Base-by-base conservation (phyloP, 1,139 yeast species). In the Candida tunisiensis region DNA sequence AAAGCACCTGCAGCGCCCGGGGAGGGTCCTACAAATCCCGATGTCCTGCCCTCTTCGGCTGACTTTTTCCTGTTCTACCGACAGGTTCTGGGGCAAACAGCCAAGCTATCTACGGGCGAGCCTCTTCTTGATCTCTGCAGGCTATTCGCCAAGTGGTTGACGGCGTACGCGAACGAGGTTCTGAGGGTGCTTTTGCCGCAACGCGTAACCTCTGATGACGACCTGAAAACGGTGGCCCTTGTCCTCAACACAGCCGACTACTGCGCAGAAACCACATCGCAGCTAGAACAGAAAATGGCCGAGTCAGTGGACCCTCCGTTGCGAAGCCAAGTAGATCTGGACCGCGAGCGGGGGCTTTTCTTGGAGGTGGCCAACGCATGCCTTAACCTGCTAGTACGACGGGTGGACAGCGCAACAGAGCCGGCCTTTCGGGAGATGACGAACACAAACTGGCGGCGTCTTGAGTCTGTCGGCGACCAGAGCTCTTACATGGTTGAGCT, bases 211-310 rank as follows among this genome's bases (percentile, higher is more conserved):
- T 45, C 46, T 23, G 49, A 48, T 8, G 91, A 78, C 36, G 73
- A 79, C 1, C 55, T 79, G 15, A 65, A 64, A 28, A 68, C 77
- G 31, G 62, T 79, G 2, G 74, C 92, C 16, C 57, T 80, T 49
- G 65, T 83, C 8, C 53, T 88, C 18, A 80, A 83, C 40, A 88
- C 98, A 0, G 83, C 93, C 1, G 94, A 88, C 44, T 88, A 85
- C 49, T 74, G 93, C 34, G 66, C 79, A 16, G 62, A 69, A 11
- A 88, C 94, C 5, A 69, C 75, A 3, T 65, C 63, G 12, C 95
- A 88, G 45, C 55, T 88, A 28, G 82, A 71, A 40, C 78, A 74
- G 23, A 70, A 67, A 38, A 53, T 88, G 28, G 46, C 53, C 8
- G 64, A 62, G 13, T 52, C 71, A 21, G 58, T 72, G 20, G 57